Percentiles rank a stretch among this genome's conserved stretches.
Evolutionary conservation across 2,329 filamentous ascomycete genomes (phyloP).

Genomic region (Pseudocercospora eumusae): DNA sequence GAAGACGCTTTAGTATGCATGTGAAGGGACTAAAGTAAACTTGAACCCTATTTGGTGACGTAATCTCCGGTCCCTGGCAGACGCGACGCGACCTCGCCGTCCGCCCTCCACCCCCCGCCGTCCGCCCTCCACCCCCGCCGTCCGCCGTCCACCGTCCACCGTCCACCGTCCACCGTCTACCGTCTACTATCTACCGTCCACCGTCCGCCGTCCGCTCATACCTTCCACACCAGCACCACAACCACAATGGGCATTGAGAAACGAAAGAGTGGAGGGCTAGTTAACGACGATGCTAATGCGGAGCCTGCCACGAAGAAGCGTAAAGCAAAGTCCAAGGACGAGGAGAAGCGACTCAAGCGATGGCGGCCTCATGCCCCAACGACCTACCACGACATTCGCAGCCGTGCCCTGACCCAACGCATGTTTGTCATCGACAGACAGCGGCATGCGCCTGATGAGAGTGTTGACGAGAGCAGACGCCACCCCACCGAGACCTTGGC

Average conservation of each 20-base stretch:
- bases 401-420: constrained; percentile 38
- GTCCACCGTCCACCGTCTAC: too few species aligned
- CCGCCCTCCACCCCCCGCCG: too few species aligned
- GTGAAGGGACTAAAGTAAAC: not conserved
- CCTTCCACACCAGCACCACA: not conserved
- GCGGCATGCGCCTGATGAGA: constrained; percentile 21
- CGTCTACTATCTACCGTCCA: too few species aligned
- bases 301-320: constrained; percentile 21
- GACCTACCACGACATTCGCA: constrained; percentile 29
- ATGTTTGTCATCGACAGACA: constrained; percentile 37
- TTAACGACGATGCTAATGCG: constrained; percentile 1
- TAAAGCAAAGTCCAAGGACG: constrained; percentile 25
- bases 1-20: too few species aligned
- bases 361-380: constrained; percentile 31
- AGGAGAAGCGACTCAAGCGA: constrained; percentile 33
- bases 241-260: constrained; percentile 1
- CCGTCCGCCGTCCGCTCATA: too few species aligned
- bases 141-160: too few species aligned
- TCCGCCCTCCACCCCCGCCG: too few species aligned
- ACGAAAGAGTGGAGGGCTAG: too few species aligned
- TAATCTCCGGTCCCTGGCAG: not conserved
- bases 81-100: too few species aligned
- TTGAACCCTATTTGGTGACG: constrained; percentile 1
- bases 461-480: constrained; percentile 20
- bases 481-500: constrained; percentile 56